phyloP scores from a whole-genome alignment of 2,329 filamentous ascomycete genomes.

The Xylariaceae sp. region DNA sequence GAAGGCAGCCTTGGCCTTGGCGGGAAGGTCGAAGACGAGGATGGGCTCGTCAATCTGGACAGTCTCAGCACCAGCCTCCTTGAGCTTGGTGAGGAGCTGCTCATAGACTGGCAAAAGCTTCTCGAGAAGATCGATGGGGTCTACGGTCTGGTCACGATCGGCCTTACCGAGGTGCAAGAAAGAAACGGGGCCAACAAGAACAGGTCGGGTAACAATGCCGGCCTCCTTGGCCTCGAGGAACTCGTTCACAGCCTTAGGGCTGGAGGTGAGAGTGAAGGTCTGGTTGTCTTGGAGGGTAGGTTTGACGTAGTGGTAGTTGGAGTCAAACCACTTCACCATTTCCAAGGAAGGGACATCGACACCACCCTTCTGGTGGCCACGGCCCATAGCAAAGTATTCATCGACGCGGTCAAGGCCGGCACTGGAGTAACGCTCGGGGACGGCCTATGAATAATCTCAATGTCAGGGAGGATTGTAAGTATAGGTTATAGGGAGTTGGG shows the following conservation, averaged over 20 bases:
- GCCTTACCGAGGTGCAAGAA: constrained; percentile 98
- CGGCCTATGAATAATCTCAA: constrained; percentile 54
- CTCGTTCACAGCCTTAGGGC: constrained; percentile 90
- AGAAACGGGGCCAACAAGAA: constrained; percentile 91
- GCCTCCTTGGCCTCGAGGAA: constrained; percentile 98
- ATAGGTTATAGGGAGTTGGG: constrained; percentile 16
- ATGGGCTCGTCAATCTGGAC: constrained; percentile 98
- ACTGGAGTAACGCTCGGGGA: constrained; percentile 90
- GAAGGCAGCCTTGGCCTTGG: constrained; percentile 93
- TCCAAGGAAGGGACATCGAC: constrained; percentile 91
- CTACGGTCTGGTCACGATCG: constrained; percentile 87
- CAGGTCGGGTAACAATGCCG: constrained; percentile 86
- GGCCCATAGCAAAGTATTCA: constrained; percentile 99
- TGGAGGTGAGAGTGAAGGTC: constrained; percentile 81
- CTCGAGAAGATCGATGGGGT: constrained; percentile 89
- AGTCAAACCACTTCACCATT: constrained; percentile 99
- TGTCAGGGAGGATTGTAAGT: constrained; percentile 16
- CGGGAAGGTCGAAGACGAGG: constrained; percentile 88
- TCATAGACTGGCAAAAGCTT: constrained; percentile 94
- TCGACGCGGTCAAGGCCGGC: constrained; percentile 84
- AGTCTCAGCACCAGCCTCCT: constrained; percentile 90
- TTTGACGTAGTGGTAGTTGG: constrained; percentile 99
- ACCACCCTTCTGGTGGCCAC: constrained; percentile 93
- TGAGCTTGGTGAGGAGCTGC: constrained; percentile 87
- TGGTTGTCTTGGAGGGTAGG: constrained; percentile 96